phyloP scores from a whole-genome alignment of 345 rosid genomes.

The Brassica carinata region DNA sequence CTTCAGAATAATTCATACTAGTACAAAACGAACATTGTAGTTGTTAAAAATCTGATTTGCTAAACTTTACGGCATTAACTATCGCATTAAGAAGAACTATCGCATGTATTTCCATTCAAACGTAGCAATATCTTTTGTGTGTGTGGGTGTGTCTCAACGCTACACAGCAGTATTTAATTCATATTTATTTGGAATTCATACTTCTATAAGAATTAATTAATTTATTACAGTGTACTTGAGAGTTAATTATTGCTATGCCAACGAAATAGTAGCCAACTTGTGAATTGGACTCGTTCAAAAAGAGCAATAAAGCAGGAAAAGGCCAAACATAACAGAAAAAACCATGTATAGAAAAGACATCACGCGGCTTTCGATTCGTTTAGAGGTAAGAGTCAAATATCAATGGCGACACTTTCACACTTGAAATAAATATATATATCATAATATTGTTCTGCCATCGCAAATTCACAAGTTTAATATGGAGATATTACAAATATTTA shows the following conservation, averaged over 20 bases:
- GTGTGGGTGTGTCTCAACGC: not conserved
- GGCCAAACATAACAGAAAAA: not conserved
- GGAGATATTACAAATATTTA: not conserved
- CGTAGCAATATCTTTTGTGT: not conserved
- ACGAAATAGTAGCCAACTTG: conserved; percentile 11
- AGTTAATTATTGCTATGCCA: not conserved
- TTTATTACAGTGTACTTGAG: conserved; percentile 2
- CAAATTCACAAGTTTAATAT: not conserved
- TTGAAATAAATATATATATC: not conserved
- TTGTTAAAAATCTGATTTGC: not conserved
- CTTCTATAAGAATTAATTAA: not conserved
- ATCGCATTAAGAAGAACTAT: not conserved
- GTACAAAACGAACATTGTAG: not conserved
- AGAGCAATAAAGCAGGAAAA: conserved; percentile 17
- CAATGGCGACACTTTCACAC: conserved; percentile 23
- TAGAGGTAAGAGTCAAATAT: not conserved
- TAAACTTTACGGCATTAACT: not conserved
- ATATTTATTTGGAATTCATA: not conserved
- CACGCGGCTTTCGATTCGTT: conserved; percentile 1
- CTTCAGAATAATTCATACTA: not conserved
- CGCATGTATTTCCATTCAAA: not conserved
- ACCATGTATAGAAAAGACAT: conserved; percentile 6
- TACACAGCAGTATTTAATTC: not conserved
- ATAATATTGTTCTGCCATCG: not conserved
- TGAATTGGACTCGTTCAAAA: not conserved